phyloP scores from a whole-genome alignment of 1,284 basidiomycete species.

The Cryptococcus sp. region DNA sequence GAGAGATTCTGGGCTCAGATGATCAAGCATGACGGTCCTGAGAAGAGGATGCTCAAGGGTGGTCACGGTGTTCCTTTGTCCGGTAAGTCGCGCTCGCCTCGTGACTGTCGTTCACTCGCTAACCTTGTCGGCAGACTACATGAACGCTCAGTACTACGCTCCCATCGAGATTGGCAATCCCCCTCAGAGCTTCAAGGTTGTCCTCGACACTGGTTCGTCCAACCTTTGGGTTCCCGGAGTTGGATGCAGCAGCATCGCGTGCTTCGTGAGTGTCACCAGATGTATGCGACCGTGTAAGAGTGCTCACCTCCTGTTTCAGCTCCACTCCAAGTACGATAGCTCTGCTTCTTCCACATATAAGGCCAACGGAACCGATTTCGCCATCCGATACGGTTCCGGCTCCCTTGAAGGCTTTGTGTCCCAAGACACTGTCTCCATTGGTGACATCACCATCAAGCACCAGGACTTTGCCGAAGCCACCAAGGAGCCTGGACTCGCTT shows the following conservation, averaged over 20 bases:
- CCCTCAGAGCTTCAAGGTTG: constrained; percentile 59
- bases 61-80: constrained; percentile 88
- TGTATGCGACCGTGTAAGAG: background rate
- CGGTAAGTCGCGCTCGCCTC: constrained; percentile 62
- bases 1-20: constrained; percentile 78
- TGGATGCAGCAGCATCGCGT: constrained; percentile 91
- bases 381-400: constrained; percentile 94
- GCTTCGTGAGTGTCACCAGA: constrained; percentile 63
- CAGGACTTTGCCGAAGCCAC: constrained; percentile 96
- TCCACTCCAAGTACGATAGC: constrained; percentile 91
- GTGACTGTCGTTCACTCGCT: constrained; percentile 5
- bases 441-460: constrained; percentile 73
- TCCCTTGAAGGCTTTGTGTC: constrained; percentile 97
- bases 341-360: constrained; percentile 82
- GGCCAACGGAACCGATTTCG: constrained; percentile 86
- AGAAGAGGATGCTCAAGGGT: constrained; percentile 62
- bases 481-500: constrained; percentile 95
- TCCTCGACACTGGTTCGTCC: constrained; percentile 63
- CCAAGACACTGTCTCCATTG: constrained; percentile 77
- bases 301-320: constrained; percentile 26
- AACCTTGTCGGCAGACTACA: constrained; percentile 66
- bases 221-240: constrained; percentile 69
- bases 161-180: constrained; percentile 73
- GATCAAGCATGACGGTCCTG: constrained; percentile 42
- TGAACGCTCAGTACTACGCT: constrained; percentile 97